Evolutionary conservation across 2,329 filamentous ascomycete genomes (phyloP).

Genomic region (Emericellopsis cladophorae): DNA sequence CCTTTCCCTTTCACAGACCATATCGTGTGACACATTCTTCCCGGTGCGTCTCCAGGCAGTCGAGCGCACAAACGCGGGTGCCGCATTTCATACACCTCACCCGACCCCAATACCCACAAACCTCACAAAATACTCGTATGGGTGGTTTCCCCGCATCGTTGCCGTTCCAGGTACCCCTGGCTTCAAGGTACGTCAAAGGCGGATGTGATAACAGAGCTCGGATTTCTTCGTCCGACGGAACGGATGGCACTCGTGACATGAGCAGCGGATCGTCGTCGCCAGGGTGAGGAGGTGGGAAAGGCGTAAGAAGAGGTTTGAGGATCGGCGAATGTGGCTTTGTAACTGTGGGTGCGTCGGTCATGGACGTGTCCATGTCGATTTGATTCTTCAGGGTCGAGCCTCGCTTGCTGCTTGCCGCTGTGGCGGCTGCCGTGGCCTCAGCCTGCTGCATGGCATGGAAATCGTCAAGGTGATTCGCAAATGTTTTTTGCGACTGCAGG

Average conservation of each 20-base stretch:
- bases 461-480: conserved; percentile 72
- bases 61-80: conserved; percentile 63
- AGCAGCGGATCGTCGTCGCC: conserved; percentile 47
- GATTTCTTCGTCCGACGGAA: conserved; percentile 49
- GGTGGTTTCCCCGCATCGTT: conserved; percentile 19
- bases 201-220: conserved; percentile 49
- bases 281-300: conserved; percentile 24
- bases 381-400: conserved; percentile 8
- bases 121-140: conserved; percentile 57
- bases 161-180: conserved; percentile 31
- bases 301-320: background rate
- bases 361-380: conserved; percentile 13
- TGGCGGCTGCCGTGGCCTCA: conserved; percentile 21
- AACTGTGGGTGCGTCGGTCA: conserved; percentile 10
- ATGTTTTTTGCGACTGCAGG: conserved; percentile 69
- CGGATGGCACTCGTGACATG: conserved; percentile 39
- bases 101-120: conserved; percentile 73
- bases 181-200: conserved; percentile 56
- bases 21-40: conserved; percentile 60
- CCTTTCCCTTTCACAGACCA: conserved; percentile 23
- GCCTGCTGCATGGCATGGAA: conserved; percentile 50
- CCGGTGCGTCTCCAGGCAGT: conserved; percentile 59
- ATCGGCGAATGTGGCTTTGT: background rate
- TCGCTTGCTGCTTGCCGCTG: conserved; percentile 16
- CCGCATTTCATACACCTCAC: conserved; percentile 69